phyloP scores from a whole-genome alignment of 306 rosid species.

The Pyrus betulifolia region DNA sequence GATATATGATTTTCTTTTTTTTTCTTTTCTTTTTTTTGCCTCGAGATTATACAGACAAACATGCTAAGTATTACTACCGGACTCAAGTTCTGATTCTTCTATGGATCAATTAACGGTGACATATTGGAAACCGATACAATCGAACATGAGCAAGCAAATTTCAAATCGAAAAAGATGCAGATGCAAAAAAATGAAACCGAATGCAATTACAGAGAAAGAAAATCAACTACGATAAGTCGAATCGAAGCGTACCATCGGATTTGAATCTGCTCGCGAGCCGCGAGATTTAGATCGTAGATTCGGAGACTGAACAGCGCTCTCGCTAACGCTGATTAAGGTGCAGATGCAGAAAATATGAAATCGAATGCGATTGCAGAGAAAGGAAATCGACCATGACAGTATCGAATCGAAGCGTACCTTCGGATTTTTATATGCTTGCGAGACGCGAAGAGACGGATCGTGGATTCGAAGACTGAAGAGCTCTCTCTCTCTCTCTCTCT shows the following conservation, averaged over 20 bases:
- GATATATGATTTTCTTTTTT: neutral
- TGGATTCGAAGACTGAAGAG: neutral
- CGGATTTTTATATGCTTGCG: neutral
- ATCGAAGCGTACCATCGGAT: neutral
- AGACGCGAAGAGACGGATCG: neutral
- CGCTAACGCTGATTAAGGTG: neutral
- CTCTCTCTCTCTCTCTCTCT: neutral
- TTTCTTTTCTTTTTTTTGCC: neutral
- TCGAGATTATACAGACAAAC: neutral
- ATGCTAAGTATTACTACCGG: neutral
- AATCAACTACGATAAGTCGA: neutral
- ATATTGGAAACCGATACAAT: neutral
- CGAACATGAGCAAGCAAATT: neutral
- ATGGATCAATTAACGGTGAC: neutral
- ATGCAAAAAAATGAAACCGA: neutral
- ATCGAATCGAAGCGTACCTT: neutral
- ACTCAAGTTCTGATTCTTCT: neutral
- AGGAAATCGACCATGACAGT: neutral
- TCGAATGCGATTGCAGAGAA: neutral
- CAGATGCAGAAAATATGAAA: neutral
- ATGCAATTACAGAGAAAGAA: neutral
- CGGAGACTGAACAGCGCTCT: neutral
- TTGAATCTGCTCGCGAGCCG: neutral
- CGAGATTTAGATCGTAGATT: neutral
- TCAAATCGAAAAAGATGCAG: neutral